These are phyloP conservation scores for Xylariaceae sp. DNA, from an alignment of 2,329 filamentous ascomycete genomes.

Conservation along the genomic window DNA sequence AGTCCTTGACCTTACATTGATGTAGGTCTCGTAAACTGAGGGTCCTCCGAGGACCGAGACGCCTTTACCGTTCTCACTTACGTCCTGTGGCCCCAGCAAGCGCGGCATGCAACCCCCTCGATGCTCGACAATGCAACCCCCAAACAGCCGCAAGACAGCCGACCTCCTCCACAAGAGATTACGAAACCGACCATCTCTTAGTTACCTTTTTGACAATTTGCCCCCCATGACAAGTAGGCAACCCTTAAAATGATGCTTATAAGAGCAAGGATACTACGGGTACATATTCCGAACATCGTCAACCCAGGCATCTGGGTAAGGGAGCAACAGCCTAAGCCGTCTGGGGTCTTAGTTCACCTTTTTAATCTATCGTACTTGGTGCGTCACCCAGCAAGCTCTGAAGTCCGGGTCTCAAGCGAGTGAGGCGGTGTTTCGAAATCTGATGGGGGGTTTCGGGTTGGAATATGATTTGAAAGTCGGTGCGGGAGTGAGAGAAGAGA, in stretches of 20 bases:
- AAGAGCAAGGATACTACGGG: conserved; percentile 26
- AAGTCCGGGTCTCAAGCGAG: background rate
- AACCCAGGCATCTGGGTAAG: conserved; percentile 32
- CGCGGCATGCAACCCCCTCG: conserved; percentile 28
- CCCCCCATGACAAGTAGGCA: background rate
- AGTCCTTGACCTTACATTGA: background rate
- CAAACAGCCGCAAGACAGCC: background rate
- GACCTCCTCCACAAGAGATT: conserved; percentile 7
- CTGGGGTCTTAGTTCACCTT: conserved; percentile 18
- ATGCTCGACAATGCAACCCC: conserved; percentile 5
- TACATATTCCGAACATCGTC: conserved; percentile 18
- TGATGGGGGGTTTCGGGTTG: background rate
- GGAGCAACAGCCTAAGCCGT: conserved; percentile 27
- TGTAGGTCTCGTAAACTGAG: background rate
- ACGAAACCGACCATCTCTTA: conserved; percentile 5
- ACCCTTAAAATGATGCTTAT: conserved; percentile 13
- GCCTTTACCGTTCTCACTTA: background rate
- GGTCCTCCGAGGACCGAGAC: background rate
- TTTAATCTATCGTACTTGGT: no score
- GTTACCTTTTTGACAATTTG: background rate
- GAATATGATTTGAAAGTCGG: conserved; percentile 2
- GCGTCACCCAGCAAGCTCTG: no score
- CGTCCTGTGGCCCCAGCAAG: conserved; percentile 15
- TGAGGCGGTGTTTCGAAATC: conserved; percentile 19
- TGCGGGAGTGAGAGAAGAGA: background rate